Evolutionary conservation across 495 filamentous ascomycete species (phyloP), one percentile per base, ranked within the genome.

Genomic region (Schizothecium vesticola): DNA sequence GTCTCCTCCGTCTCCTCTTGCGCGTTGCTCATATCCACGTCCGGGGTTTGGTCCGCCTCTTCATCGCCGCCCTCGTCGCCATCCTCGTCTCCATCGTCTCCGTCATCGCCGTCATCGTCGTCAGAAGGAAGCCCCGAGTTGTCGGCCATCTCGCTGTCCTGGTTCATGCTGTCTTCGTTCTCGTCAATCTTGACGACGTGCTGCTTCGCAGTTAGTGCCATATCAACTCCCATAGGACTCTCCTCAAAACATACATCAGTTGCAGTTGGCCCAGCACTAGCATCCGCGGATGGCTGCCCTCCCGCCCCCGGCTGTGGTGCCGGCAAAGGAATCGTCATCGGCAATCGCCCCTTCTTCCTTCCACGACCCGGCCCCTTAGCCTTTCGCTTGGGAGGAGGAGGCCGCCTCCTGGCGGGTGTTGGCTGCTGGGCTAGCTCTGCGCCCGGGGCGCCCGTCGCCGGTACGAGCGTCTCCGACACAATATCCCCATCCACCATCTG

Each of bases 401-500:
- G 87, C 22, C 90, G 88, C 64, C 89, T 87, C 74, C 76, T 78
- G 8, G 73, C 74, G 4, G 84, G 83, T 31, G 80, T 78, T 13
- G 73, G 58, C 64, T 65, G 79, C 64, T 66, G 69, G 4, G 62
- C 69, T 29, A 61, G 25, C 21, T 80, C 80, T 10, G 59, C 70
- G 23, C 64, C 76, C 22, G 66, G 29, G 3, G 68, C 74, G 7
- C 67, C 68, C 13, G 81, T 77, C 25, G 77, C 76, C 2, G 81
- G 77, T 22, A 86, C 78, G 4, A 83, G 73, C 0, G 75, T 81
- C 21, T 90, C 88, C 11, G 87, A 80, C 33, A 89, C 85, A 26
- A 96, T 86, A 69, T 96, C 91, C 57, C 91, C 91, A 63, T 94
- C 92, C 3, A 96, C 87, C 4, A 82, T 84, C 76, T 94, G 91